Base-by-base conservation (phyloP, 805 yeast species). In the Wickerhamiella kazuoi region DNA sequence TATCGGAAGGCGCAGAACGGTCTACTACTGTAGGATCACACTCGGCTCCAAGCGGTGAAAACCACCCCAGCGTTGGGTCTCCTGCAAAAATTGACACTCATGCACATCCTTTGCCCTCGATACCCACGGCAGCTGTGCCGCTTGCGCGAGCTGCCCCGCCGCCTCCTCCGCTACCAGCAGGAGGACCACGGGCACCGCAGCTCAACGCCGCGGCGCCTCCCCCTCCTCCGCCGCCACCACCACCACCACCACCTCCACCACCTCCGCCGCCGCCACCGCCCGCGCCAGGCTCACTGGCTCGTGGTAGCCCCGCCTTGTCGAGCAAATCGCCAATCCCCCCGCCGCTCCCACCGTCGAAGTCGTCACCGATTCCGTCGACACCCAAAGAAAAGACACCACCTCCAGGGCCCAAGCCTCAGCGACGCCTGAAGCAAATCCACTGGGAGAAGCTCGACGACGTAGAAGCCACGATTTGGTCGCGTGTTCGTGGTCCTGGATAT, bases 401-500 rank as follows among this genome's bases (percentile, higher is more conserved):
- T 13, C 16, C 29, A 2, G 39, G 1, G 44, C 80, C 79, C 21
- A 64, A 82, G 45, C 86, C 93, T 3, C 74, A 72, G 51, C 67
- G 72, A 43, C 81, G 79, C 54, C 68, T 90, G 46, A 90, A 93
- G 55, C 98, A 87, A 55, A 69, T 90, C 64, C 99, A 90, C 56
- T 93, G 97, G 97, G 95, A 87, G 49, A 82, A 80, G 52, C 67
- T 93, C 30, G 94, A 87, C 26, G 69, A 75, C 43, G 78, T 90
- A 17, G 79, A 76, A 38, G 72, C 76, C 34, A 86, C 97, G 0
- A 79, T 90, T 43, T 87, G 98, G 97, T 69, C 74, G 16, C 34
- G 38, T 16, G 23, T 44, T 31, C 13, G 14, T 9, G 68, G 50
- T 16, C 50, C 49, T 21, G 66, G 73, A 24, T 72, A 76, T 30